Evolutionary conservation across 306 rosid species (phyloP).

Genomic region (Castanospermum australe): DNA sequence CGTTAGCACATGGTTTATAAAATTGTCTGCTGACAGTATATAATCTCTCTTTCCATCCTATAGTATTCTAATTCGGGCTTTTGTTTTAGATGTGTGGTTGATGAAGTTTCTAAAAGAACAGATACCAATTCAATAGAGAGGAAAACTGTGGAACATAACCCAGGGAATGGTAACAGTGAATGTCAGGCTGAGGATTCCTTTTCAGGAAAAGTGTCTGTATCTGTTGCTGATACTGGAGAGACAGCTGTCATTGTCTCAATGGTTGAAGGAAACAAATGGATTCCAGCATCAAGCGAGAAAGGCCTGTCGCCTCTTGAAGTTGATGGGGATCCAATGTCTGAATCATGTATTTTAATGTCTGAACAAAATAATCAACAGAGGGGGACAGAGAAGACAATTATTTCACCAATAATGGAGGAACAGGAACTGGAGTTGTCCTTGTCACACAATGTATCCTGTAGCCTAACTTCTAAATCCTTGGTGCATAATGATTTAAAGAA

Average conservation of each 20-base stretch:
- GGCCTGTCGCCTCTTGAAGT: slow-evolving; percentile 41
- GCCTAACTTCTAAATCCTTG: slow-evolving; percentile 51
- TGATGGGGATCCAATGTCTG: slow-evolving; percentile 45
- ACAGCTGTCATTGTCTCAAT: slow-evolving; percentile 90
- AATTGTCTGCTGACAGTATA: slow-evolving; percentile 26
- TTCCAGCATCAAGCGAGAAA: slow-evolving; percentile 44
- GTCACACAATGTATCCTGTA: slow-evolving; percentile 43
- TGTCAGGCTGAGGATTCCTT: slow-evolving; percentile 48
- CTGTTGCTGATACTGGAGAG: slow-evolving; percentile 92
- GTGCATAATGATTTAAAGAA: slow-evolving; percentile 38
- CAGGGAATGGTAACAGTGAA: slow-evolving; percentile 36
- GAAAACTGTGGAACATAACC: slow-evolving; percentile 31
- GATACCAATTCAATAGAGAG: slow-evolving; percentile 39
- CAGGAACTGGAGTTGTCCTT: slow-evolving; percentile 63
- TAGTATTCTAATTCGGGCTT: slow-evolving; percentile 31
- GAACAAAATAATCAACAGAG: slow-evolving; percentile 40
- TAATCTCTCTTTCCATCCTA: slow-evolving; percentile 23
- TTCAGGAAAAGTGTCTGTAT: slow-evolving; percentile 70
- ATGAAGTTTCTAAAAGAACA: slow-evolving; percentile 47
- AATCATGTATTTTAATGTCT: slow-evolving; percentile 44
- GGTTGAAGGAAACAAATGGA: slow-evolving; percentile 55
- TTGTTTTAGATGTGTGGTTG: slow-evolving; percentile 66
- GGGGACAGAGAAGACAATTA: slow-evolving; percentile 30
- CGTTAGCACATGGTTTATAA: neutral
- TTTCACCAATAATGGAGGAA: slow-evolving; percentile 40